Base-by-base conservation (phyloP, 2,329 filamentous ascomycete genomes). In the Colletotrichum sublineola region DNA sequence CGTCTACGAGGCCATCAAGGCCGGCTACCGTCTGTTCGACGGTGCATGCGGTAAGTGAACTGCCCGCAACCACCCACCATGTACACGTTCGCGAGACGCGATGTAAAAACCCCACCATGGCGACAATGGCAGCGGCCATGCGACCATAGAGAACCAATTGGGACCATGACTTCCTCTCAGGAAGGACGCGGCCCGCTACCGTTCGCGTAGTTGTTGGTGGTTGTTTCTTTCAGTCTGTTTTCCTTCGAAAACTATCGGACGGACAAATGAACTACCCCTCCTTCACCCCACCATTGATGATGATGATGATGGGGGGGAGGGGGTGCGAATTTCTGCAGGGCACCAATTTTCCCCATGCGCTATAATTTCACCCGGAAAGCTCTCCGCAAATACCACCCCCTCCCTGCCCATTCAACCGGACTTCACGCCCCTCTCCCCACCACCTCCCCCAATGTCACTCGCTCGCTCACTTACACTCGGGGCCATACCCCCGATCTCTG, bases 1-100 rank as follows among this genome's bases (percentile, higher is more conserved):
- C 73, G 91, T 96, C 76, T 96, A 96, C 87, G 91, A 95, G 74
- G 90, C 89, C 79, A 90, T 91, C 84, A 91, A 90, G 84, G 83
- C 83, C 63, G 89, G 89, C 52, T 91, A 91, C 82, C 86, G 89
- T 76, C 82, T 90, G 52, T 85, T 91, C 64, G 89, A 91, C 76
- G 88, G 89, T 76, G 89, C 89, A 68, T 88, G 85, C 77, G 88
- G 88, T 89, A 84, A 80, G 87, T 84, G 44, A 50, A 40, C 55
- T 44, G 15, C 3, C 36, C 4, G 36, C 33, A 29, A 63, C n/a
- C 61, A 42, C 46, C 50, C 24, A 29, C 3, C 29, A 15, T 38
- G n/a, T 38, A 29, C 48, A 52, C n/a, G n/a, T 24, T 31, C 15
- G 24, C n/a, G 5, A 46, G 11, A 44, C 24, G 24, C 12, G 33